Conservation (phyloP, 2,329 filamentous ascomycete genomes). For the Cladophialophora yegresii region DNA sequence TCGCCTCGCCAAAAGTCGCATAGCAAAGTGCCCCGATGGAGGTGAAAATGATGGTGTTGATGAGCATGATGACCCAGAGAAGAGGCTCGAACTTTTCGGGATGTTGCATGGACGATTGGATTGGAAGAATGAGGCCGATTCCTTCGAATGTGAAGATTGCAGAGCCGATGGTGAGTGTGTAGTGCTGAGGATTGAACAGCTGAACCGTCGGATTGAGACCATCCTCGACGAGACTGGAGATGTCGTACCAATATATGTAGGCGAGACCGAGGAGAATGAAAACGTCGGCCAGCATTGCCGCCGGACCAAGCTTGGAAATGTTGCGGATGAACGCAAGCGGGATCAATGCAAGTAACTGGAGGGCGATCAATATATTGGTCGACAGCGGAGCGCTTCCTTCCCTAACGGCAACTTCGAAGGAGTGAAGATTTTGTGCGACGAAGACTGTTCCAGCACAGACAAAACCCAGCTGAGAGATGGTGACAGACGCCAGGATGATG, state of each 20-base stretch:
- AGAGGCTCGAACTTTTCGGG: constrained; percentile 68
- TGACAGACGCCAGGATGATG: constrained; percentile 69
- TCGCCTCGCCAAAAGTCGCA: constrained; percentile 68
- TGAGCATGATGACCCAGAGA: constrained; percentile 68
- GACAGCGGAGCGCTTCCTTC: constrained; percentile 53
- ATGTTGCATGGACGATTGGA: constrained; percentile 72
- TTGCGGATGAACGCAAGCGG: constrained; percentile 71
- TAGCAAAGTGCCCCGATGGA: constrained; percentile 73
- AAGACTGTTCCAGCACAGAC: constrained; percentile 78
- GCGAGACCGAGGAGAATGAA: constrained; percentile 70
- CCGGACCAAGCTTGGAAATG: constrained; percentile 71
- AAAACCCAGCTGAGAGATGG: constrained; percentile 74
- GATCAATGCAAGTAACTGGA: constrained; percentile 66
- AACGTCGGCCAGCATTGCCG: constrained; percentile 68
- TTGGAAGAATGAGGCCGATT: constrained; percentile 74
- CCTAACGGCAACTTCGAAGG: constrained; percentile 66
- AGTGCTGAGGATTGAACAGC: constrained; percentile 69
- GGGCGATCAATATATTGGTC: constrained; percentile 62
- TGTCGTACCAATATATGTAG: constrained; percentile 74
- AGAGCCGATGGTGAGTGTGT: constrained; percentile 70
- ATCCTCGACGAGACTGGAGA: constrained; percentile 56
- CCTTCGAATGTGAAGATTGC: constrained; percentile 79
- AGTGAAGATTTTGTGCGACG: constrained; percentile 70
- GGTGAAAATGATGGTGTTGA: constrained; percentile 72
- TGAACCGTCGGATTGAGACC: constrained; percentile 64